phyloP scores from a whole-genome alignment of 495 filamentous ascomycete genomes.

The Lophiostoma macrostomum region DNA sequence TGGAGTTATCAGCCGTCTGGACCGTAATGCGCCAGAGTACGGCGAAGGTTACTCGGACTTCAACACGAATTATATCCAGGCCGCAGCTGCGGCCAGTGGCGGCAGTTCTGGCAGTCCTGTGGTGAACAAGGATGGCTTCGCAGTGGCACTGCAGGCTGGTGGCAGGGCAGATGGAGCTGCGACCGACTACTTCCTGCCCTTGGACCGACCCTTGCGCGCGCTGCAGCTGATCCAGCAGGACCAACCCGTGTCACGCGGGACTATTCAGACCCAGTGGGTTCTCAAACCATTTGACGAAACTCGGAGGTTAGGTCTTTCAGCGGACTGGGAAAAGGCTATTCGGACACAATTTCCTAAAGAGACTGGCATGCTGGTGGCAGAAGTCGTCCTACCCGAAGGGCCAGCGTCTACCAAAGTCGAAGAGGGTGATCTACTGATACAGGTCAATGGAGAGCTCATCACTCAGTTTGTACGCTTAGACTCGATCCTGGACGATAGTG shows the following conservation, averaged over 20 bases:
- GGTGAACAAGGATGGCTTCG: constrained; percentile 90
- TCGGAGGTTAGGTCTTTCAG: constrained; percentile 77
- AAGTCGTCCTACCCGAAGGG: constrained; percentile 88
- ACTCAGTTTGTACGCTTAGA: constrained; percentile 94
- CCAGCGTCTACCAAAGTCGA: constrained; percentile 80
- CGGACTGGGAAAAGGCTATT: constrained; percentile 80
- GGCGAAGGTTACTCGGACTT: constrained; percentile 98
- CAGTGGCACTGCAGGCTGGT: constrained; percentile 90
- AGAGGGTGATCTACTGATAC: constrained; percentile 93
- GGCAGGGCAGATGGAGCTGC: constrained; percentile 91
- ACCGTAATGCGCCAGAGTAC: constrained; percentile 96
- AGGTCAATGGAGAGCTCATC: constrained; percentile 90
- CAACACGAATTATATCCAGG: constrained; percentile 99
- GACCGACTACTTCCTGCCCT: constrained; percentile 95
- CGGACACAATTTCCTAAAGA: constrained; percentile 83
- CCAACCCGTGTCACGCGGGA: constrained; percentile 74
- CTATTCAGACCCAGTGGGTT: constrained; percentile 97
- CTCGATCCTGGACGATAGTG: constrained; percentile 84
- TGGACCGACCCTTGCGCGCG: constrained; percentile 84
- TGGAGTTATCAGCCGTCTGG: constrained; percentile 91
- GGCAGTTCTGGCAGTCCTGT: constrained; percentile 97
- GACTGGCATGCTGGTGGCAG: constrained; percentile 93
- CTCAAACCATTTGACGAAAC: constrained; percentile 98
- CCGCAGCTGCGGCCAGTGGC: constrained; percentile 91
- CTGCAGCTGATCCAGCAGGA: constrained; percentile 78